Evolutionary conservation across 2,329 filamentous ascomycete species (phyloP).

Genomic region (Ceratocystis colombiana): DNA sequence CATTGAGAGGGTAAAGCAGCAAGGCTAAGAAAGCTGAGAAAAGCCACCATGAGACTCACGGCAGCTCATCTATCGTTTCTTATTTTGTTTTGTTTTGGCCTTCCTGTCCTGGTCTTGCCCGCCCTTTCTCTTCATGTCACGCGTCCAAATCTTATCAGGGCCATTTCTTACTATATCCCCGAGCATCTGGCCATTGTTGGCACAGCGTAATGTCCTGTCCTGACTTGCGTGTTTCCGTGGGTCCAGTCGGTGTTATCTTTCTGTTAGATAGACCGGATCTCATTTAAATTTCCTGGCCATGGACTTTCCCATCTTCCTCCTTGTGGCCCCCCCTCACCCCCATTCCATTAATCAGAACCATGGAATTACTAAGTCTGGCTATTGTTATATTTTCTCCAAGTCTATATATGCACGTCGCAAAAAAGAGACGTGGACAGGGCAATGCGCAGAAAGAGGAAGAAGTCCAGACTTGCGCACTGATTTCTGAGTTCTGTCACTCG

Average conservation of each 20-base stretch:
- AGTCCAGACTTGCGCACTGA: background rate
- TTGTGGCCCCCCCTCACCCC: background rate
- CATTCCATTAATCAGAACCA: background rate
- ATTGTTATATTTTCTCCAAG: background rate
- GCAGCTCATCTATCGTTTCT: background rate
- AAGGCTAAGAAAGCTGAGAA: background rate
- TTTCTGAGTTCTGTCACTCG: background rate
- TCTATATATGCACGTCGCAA: background rate
- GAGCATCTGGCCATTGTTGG: background rate
- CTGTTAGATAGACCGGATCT: background rate
- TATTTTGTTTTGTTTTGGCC: background rate
- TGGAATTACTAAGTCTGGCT: background rate
- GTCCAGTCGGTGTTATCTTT: background rate
- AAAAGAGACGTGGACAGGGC: background rate
- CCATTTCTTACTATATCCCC: background rate
- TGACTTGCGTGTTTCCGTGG: background rate
- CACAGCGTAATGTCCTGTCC: background rate
- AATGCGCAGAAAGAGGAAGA: background rate
- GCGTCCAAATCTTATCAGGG: background rate
- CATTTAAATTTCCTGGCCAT: background rate
- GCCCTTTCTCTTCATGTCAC: background rate
- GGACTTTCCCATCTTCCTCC: background rate
- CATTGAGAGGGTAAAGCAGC: slow-evolving; percentile 64
- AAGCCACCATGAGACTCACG: background rate
- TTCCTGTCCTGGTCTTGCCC: background rate